A percentile compares a stretch with the other conserved stretches of the same genome.
phyloP scores from a whole-genome alignment of 345 rosid genomes.

The Camelina sativa region DNA sequence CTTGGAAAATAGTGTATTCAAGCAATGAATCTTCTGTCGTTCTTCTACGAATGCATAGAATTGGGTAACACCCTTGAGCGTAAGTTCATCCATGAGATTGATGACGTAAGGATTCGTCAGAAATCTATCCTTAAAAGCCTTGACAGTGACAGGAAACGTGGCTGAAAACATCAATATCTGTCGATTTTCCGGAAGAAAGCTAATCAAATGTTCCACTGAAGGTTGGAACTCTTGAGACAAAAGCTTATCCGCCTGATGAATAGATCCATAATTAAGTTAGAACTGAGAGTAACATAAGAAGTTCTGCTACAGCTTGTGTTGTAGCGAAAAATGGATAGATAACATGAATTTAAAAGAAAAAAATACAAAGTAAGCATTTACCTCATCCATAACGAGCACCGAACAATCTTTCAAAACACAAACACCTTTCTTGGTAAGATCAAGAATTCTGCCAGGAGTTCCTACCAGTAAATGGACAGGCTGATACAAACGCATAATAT shows the following conservation, averaged over 20 bases:
- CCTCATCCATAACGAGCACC: conserved; percentile 97
- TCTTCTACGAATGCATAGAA: conserved; percentile 95
- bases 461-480: conserved; percentile 93
- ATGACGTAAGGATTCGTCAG: conserved; percentile 77
- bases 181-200: conserved; percentile 71
- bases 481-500: conserved; percentile 92
- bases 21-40: conserved; percentile 94
- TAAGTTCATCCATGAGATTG: conserved; percentile 96
- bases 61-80: conserved; percentile 92
- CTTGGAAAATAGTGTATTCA: conserved; percentile 93
- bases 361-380: conserved; percentile 9
- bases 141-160: conserved; percentile 90
- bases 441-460: conserved; percentile 91
- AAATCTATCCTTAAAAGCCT: conserved; percentile 87
- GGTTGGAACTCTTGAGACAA: conserved; percentile 95
- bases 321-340: neutral
- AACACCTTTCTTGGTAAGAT: conserved; percentile 90
- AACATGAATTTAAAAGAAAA: neutral
- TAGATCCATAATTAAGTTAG: conserved; percentile 41
- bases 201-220: conserved; percentile 80
- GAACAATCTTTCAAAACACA: conserved; percentile 88
- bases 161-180: conserved; percentile 95
- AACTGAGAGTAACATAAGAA: neutral
- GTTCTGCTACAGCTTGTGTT: conserved; percentile 1
- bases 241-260: conserved; percentile 84